A percentile compares a stretch with the other conserved stretches of the same genome.
Evolutionary conservation across 495 filamentous ascomycete species (phyloP).

Genomic region (Tuber brumale): DNA sequence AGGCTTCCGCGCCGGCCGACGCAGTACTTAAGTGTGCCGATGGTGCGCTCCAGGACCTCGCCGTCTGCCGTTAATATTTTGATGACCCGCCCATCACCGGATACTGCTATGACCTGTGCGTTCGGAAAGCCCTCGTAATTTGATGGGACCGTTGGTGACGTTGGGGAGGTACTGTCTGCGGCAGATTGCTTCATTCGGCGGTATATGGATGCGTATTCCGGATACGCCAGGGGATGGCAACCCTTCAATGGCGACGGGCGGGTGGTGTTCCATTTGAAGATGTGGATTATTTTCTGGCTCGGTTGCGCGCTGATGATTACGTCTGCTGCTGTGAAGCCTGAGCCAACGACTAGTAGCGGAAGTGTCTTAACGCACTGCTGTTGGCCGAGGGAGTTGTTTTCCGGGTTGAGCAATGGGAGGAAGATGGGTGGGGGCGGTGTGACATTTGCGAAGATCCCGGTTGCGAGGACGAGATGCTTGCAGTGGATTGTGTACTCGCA

Average conservation of each 20-base stretch:
- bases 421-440: slow-evolving; percentile 52
- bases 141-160: not conserved
- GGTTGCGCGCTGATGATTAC: slow-evolving; percentile 53
- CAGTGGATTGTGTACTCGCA: slow-evolving; percentile 47
- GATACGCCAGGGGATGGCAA: slow-evolving; percentile 61
- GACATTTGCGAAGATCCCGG: slow-evolving; percentile 56
- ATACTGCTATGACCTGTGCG: slow-evolving; percentile 49
- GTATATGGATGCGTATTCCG: slow-evolving; percentile 61
- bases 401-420: slow-evolving; percentile 41
- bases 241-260: slow-evolving; percentile 55
- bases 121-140: slow-evolving; percentile 57
- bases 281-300: slow-evolving; percentile 53
- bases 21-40: slow-evolving; percentile 54
- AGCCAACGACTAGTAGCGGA: slow-evolving; percentile 56
- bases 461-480: slow-evolving; percentile 58
- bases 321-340: slow-evolving; percentile 61
- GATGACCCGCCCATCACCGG: slow-evolving; percentile 44
- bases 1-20: slow-evolving; percentile 58
- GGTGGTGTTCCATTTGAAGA: slow-evolving; percentile 57
- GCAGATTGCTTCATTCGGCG: slow-evolving; percentile 57
- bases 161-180: slow-evolving; percentile 25
- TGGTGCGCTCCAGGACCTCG: slow-evolving; percentile 45
- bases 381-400: not conserved
- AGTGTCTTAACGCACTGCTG: slow-evolving; percentile 2
- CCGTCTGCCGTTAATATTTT: slow-evolving; percentile 50